Evolutionary conservation across 2,329 filamentous ascomycete genomes (phyloP).

Genomic region (Lachnellula willkommii): DNA sequence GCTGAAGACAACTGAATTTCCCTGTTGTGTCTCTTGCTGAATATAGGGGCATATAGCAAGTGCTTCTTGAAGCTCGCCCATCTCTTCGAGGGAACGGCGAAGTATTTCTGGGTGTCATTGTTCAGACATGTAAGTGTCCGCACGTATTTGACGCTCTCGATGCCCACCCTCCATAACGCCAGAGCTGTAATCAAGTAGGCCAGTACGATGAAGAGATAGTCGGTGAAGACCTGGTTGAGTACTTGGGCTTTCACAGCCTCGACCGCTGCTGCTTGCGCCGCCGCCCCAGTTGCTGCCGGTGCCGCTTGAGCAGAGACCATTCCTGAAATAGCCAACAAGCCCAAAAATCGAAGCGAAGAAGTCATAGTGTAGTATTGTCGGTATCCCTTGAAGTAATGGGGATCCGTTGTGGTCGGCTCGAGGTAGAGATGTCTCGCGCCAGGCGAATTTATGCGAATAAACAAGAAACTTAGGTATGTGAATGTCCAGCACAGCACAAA

Average conservation of each 20-base stretch:
- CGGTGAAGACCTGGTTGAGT: constrained; percentile 49
- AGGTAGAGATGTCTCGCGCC: constrained; percentile 1
- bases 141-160: constrained; percentile 60
- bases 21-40: constrained; percentile 69
- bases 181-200: constrained; percentile 57
- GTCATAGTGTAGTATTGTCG: constrained; percentile 15
- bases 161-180: constrained; percentile 60
- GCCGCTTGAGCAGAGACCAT: constrained; percentile 17
- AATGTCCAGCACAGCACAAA: constrained; percentile 23
- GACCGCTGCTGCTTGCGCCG: constrained; percentile 7
- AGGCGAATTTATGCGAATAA: neutral
- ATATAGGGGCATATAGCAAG: constrained; percentile 64
- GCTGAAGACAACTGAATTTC: constrained; percentile 64
- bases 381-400: neutral
- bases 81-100: constrained; percentile 51
- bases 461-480: constrained; percentile 6
- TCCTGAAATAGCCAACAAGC: constrained; percentile 18
- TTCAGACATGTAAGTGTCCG: constrained; percentile 70
- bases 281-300: constrained; percentile 12
- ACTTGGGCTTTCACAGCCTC: constrained; percentile 19
- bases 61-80: constrained; percentile 62
- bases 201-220: constrained; percentile 59
- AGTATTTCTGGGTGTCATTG: constrained; percentile 77
- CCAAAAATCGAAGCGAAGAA: constrained; percentile 17
- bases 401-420: neutral